Percentiles rank a stretch among this genome's conserved stretches.
phyloP scores from a whole-genome alignment of 331 rosid species.

The Cucumis variabilis region DNA sequence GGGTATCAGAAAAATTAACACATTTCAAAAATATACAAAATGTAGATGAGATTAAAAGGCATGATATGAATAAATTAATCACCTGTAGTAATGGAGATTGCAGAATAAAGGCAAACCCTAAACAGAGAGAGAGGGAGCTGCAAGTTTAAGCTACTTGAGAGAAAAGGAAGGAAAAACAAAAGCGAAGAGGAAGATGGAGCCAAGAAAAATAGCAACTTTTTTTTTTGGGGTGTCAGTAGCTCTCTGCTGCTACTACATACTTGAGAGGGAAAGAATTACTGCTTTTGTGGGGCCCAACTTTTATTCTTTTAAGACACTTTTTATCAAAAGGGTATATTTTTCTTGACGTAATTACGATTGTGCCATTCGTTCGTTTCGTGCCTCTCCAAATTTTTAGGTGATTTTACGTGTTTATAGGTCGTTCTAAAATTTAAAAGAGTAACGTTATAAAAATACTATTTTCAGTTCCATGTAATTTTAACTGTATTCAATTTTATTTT shows the following conservation, averaged over 20 bases:
- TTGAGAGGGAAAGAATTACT: not conserved
- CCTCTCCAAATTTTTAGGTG: not conserved
- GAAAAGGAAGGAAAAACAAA: not conserved
- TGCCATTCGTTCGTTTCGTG: not conserved
- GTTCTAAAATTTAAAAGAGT: no score
- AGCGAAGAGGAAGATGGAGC: constrained; percentile 4
- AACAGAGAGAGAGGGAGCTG: constrained; percentile 32
- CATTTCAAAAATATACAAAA: constrained; percentile 26
- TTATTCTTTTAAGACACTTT: not conserved
- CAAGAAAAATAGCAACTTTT: constrained; percentile 28
- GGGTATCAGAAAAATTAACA: not conserved
- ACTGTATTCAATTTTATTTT: no score
- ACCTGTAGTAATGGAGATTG: not conserved
- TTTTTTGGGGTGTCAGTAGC: not conserved
- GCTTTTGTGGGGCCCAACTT: constrained; percentile 2
- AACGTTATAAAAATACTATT: no score
- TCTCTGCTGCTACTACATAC: constrained; percentile 7
- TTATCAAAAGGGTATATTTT: not conserved
- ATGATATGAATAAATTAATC: not conserved
- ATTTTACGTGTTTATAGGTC: no score
- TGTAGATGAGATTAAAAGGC: constrained; percentile 41
- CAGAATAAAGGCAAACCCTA: constrained; percentile 13
- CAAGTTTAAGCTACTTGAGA: constrained; percentile 24
- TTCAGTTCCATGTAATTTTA: no score
- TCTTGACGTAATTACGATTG: not conserved